Evolutionary conservation across 257 asterid genomes (phyloP).

Genomic region (Orobanche coerulescens): DNA sequence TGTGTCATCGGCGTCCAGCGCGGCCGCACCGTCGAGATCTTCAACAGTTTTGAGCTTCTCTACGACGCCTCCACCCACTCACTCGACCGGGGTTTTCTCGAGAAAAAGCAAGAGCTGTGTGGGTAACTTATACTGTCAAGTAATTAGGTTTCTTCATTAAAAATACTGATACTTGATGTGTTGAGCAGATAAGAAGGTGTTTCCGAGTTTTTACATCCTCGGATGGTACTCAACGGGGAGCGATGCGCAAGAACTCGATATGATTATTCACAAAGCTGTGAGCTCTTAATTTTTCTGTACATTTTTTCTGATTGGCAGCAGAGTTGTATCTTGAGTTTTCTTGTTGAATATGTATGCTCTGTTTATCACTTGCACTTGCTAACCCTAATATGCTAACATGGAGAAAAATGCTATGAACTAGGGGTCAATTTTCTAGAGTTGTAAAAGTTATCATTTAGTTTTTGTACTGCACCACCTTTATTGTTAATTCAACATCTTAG

Average conservation of each 20-base stretch:
- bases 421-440: background rate
- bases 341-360: background rate
- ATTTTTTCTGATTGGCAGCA: background rate
- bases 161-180: slow-evolving; percentile 15
- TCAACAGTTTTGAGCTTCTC: slow-evolving; percentile 89
- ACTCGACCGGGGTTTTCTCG: slow-evolving; percentile 78
- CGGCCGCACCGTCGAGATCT: slow-evolving; percentile 96
- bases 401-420: background rate
- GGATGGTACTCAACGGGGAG: slow-evolving; percentile 99
- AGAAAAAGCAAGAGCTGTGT: slow-evolving; percentile 98
- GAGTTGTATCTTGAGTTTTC: background rate
- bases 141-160: background rate
- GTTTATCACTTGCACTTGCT: background rate
- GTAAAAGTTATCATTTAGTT: background rate
- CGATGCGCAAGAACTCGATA: slow-evolving; percentile 85
- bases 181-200: slow-evolving; percentile 87
- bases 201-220: slow-evolving; percentile 72
- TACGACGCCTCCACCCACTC: slow-evolving; percentile 61
- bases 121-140: slow-evolving; percentile 9
- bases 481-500: background rate
- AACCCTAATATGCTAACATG: slow-evolving; percentile 5
- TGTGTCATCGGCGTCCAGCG: slow-evolving; percentile 94
- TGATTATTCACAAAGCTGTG: slow-evolving; percentile 93
- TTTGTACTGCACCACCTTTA: background rate
- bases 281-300: slow-evolving; percentile 26